Base-by-base conservation (phyloP, 1,284 basidiomycete genomes). In the Cutaneotrichosporon dermatis region DNA sequence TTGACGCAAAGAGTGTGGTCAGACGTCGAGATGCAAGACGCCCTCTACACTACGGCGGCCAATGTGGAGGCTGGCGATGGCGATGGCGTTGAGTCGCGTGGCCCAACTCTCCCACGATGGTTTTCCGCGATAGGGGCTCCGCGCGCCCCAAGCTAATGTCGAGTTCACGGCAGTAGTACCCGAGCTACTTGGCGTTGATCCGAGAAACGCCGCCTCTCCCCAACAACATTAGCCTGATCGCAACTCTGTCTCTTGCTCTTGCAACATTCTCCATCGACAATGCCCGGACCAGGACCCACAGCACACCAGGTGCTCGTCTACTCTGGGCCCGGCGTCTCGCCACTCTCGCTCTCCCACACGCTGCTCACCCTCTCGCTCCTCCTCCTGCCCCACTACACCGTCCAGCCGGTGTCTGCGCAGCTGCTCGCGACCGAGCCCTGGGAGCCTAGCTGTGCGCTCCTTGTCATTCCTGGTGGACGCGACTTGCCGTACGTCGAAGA, bases 341-440 rank as follows among this genome's bases (percentile, higher is more conserved):
- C 82, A 46, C 73, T 83, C 9, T 87, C 88, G 2, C 76, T 86
- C 40, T 79, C 82, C 2, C 80, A 86, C 67, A 82, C 84, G 2
- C 73, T 86, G 40, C 71, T 80, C 1, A 80, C 82, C 7, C 83
- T 93, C 37, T 82, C 83, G 40, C 77, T 82, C 6, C 71, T 88
- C 37, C 83, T 92, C 12, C 69, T 82, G 7, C 87, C 89, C 0
- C 83, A 87, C 73, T 93, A 92, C 75, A 85, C 88, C 12, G 85
- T 93, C 41, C 88, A 90, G 61, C 75, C 83, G 3, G 81, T 92
- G 55, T 79, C 84, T 0, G 79, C 82, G 0, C 77, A 84, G 41
- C 73, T 83, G 0, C 79, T 95, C 8, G 76, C 81, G 0, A 79
- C 82, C 1, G 85, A 88, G 57, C 91, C 91, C 8, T 95, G 92